phyloP scores from a whole-genome alignment of 208 protist species.

The Lotmaria passim region DNA sequence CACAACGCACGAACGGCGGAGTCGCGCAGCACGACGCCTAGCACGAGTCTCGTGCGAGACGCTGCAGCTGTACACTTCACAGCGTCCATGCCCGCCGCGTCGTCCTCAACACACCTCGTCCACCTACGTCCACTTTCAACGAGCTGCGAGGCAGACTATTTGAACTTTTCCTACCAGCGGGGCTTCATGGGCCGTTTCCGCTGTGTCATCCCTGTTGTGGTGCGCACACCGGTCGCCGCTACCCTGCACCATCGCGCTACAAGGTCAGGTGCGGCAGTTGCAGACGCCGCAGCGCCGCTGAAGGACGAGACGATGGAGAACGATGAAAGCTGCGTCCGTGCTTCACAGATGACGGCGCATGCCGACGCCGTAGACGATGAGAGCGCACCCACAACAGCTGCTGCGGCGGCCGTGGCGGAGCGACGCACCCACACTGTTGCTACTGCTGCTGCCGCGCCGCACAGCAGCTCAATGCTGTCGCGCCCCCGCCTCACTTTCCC shows the following conservation, averaged over 20 bases:
- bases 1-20: not conserved
- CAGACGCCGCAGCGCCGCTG: not conserved
- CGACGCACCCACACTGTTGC: not conserved
- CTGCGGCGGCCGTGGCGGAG: not conserved
- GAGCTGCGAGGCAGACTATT: conserved; percentile 28
- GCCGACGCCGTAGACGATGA: not conserved
- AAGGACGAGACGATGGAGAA: not conserved
- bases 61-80: not conserved
- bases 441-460: not conserved
- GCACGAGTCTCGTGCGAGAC: not conserved
- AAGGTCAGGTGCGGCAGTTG: not conserved
- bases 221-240: conserved; percentile 25
- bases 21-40: not conserved
- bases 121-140: conserved; percentile 12
- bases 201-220: conserved; percentile 45
- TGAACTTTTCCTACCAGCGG: conserved; percentile 24
- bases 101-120: not conserved
- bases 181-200: conserved; percentile 45
- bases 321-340: not conserved
- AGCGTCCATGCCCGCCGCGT: not conserved
- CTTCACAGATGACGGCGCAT: not conserved
- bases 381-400: not conserved
- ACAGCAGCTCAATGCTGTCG: not conserved
- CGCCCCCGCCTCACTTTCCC: conserved; percentile 2
- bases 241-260: conserved; percentile 10